phyloP scores from a whole-genome alignment of 495 filamentous ascomycete genomes.

The Neurospora africana region DNA sequence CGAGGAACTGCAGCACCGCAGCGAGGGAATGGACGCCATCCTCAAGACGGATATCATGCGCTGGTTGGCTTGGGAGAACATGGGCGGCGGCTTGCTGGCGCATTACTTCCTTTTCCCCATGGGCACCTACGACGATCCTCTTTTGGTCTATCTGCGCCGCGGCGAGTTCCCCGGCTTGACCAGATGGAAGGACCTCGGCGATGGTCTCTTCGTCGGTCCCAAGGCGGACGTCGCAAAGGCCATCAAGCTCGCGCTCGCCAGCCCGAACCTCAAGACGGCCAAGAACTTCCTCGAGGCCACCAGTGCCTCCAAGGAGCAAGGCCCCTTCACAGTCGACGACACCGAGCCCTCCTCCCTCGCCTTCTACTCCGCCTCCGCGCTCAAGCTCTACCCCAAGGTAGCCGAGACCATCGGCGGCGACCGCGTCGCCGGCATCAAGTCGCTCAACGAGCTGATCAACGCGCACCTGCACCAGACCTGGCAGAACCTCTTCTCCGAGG shows the following conservation, averaged over 20 bases:
- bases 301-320: neutral
- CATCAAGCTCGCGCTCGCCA: slow-evolving; percentile 52
- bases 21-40: slow-evolving; percentile 36
- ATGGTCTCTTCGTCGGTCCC: slow-evolving; percentile 64
- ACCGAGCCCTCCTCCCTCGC: slow-evolving; percentile 55
- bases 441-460: slow-evolving; percentile 67
- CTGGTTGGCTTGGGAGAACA: slow-evolving; percentile 90
- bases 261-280: slow-evolving; percentile 40
- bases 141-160: slow-evolving; percentile 60
- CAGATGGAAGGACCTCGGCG: slow-evolving; percentile 61
- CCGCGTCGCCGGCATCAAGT: slow-evolving; percentile 45
- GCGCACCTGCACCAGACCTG: slow-evolving; percentile 79
- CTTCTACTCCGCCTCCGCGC: slow-evolving; percentile 56
- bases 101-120: slow-evolving; percentile 79
- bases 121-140: slow-evolving; percentile 62
- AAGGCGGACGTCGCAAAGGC: slow-evolving; percentile 53
- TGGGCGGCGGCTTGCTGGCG: slow-evolving; percentile 76
- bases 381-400: slow-evolving; percentile 57
- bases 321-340: slow-evolving; percentile 51
- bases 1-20: slow-evolving; percentile 50
- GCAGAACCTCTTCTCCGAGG: slow-evolving; percentile 61
- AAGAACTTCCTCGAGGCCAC: slow-evolving; percentile 46
- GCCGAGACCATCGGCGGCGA: slow-evolving; percentile 47
- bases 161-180: slow-evolving; percentile 64
- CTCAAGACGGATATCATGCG: slow-evolving; percentile 65